Evolutionary conservation across 73 alveolate genomes (phyloP), one percentile per base, ranked within the genome.

Genomic region (Chromera velia): DNA sequence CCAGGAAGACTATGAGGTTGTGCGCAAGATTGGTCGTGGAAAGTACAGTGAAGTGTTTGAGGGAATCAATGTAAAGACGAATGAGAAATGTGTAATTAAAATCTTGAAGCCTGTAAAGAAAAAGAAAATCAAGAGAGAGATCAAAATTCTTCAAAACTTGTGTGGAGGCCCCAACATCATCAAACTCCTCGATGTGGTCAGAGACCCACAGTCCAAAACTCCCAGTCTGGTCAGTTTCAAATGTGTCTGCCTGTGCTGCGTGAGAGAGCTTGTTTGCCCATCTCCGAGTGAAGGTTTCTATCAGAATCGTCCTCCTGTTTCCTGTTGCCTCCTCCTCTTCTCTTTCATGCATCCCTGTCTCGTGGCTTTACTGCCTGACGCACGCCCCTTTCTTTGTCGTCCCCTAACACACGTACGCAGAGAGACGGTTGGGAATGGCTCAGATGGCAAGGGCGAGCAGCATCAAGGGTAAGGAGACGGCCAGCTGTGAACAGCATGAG

Each of bases 31-130:
- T n/a, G 99, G 99, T 34, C 81, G 98, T 45, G 99, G 99, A 64
- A 94, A 94, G 77, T 94, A 94, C 88, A 92, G 98, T n/a, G 99
- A 94, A 82, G 99, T 94, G 70, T 94, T 94, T 88, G 98, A 94
- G 31, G 99, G 98, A 29, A 89, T 94, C 33, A 89, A 94, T 84
- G 81, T 87, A 68, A 84, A 83, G 31, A 88, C 93, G 71, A 90
- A 93, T 69, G 88, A 83, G 83, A 86, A 82, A 47, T 87, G 95
- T 63, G 96, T 94, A 47, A 89, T 94, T 74, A 94, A 93, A 85
- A 90, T 93, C 72, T 92, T 94, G 76, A 94, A 93, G 89, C 99
- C 99, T 30, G 98, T 96, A 46, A 95, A 94, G 88, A 82, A 91
- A 64, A 90, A 93, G 89, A 94, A 94, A 85, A 93, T 93, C 90